phyloP scores from a whole-genome alignment of 2,329 filamentous ascomycete species.

The Fusarium acutatum region DNA sequence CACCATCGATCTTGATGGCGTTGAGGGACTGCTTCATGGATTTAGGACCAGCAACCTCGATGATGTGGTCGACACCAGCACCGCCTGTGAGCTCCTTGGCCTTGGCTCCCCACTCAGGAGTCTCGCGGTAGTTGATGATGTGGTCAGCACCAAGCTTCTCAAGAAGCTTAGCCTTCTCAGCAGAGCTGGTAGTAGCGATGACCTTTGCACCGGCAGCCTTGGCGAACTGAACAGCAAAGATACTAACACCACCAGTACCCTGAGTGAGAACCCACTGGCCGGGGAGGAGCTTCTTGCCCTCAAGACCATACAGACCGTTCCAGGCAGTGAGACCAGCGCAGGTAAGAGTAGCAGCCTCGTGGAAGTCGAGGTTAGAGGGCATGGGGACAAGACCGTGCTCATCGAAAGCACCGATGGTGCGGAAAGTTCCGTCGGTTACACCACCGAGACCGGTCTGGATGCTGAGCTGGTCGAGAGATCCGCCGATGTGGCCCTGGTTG shows the following conservation, averaged over 20 bases:
- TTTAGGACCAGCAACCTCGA: conserved; percentile 57
- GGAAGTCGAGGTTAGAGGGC: conserved; percentile 62
- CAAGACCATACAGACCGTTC: conserved; percentile 70
- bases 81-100: conserved; percentile 55
- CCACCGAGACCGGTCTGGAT: conserved; percentile 71
- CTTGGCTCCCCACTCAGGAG: conserved; percentile 55
- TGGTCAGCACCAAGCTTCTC: conserved; percentile 59
- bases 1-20: conserved; percentile 56
- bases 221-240: conserved; percentile 70
- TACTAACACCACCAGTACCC: conserved; percentile 74
- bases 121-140: conserved; percentile 60
- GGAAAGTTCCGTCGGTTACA: conserved; percentile 71
- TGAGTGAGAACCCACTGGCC: conserved; percentile 71
- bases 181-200: conserved; percentile 58
- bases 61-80: conserved; percentile 55
- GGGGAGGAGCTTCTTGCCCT: conserved; percentile 55
- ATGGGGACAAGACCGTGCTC: conserved; percentile 73
- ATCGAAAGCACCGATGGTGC: conserved; percentile 72
- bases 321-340: conserved; percentile 72
- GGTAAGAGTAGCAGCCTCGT: conserved; percentile 65
- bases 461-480: conserved; percentile 48
- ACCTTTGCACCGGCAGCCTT: conserved; percentile 59
- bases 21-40: conserved; percentile 56
- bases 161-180: conserved; percentile 54
- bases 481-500: conserved; percentile 62